Evolutionary conservation across 306 rosid genomes (phyloP), one percentile per base, ranked within the genome.

Genomic region (Abrus precatorius): DNA sequence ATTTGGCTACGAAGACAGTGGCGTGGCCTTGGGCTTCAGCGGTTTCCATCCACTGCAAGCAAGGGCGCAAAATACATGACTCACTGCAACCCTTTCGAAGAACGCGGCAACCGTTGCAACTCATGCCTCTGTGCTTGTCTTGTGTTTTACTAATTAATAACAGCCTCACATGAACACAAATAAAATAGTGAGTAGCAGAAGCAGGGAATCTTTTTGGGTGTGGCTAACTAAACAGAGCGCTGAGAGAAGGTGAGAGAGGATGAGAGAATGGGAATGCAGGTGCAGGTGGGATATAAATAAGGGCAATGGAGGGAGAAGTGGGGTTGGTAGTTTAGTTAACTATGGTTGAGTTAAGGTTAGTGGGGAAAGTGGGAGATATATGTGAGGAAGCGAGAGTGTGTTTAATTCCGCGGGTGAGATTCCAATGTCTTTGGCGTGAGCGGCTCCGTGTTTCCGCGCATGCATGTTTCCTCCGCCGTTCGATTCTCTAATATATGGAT

Each of bases 381-480:
- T 41, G 79, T 10, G 82, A 52, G 50, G 43, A 71, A 53, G 69
- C 69, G 82, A 40, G 84, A 28, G 73, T 63, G 78, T 27, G 47
- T 48, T 38, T 40, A 38, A 29, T 50, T 40, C 9, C 13, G 86
- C 5, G 78, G 45, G 89, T 61, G 90, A 82, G 91, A 93, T 91
- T 93, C 98, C 99, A 89, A 93, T 76, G 93, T 83, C 73, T 86
- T 88, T 84, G 98, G 98, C 81, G 87, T 34, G 81, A 89, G 92
- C 99, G 99, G 99, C 95, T 91, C 98, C 99, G 98, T 91, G 98
- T 93, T 91, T 95, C 98, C 99, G 99, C 99, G 90, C 82, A 86
- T 85, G 92, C 84, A 68, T 82, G 89, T 86, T 69, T 88, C 89
- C 92, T 87, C 88, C 85, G 80, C 98, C 97, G 97, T 92, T 47